Evolutionary conservation across 306 rosid species (phyloP).

Genomic region (Quercus aquifolioides): DNA sequence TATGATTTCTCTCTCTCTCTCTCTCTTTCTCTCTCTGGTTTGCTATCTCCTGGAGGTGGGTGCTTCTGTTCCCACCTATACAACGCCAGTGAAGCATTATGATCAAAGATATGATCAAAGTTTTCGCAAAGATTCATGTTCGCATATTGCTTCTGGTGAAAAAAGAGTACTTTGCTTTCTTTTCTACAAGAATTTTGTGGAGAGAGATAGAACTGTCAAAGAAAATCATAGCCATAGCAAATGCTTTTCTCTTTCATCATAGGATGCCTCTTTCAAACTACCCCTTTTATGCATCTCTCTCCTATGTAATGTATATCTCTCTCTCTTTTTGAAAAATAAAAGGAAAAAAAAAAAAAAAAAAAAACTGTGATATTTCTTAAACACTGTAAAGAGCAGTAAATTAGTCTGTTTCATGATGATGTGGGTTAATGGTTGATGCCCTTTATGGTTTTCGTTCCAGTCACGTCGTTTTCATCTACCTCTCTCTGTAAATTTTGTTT

Average conservation of each 20-base stretch:
- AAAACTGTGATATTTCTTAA: slow-evolving; percentile 15
- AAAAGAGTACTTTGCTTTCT: slow-evolving; percentile 33
- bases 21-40: neutral
- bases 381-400: slow-evolving; percentile 28
- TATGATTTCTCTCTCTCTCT: slow-evolving; percentile 19
- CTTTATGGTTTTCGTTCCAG: slow-evolving; percentile 77
- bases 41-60: slow-evolving; percentile 27
- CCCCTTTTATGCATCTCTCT: slow-evolving; percentile 20
- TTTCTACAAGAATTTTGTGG: slow-evolving; percentile 30
- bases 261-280: slow-evolving; percentile 22
- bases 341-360: neutral
- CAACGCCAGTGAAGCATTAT: slow-evolving; percentile 35
- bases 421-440: slow-evolving; percentile 34
- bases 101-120: slow-evolving; percentile 22
- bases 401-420: slow-evolving; percentile 12
- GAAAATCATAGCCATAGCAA: slow-evolving; percentile 9
- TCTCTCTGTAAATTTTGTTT: slow-evolving; percentile 28
- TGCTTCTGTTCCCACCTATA: slow-evolving; percentile 38
- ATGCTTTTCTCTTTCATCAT: slow-evolving; percentile 17
- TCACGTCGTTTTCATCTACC: slow-evolving; percentile 75
- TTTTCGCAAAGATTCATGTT: slow-evolving; percentile 35
- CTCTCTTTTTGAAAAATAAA: neutral
- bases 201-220: slow-evolving; percentile 15
- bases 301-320: neutral
- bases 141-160: slow-evolving; percentile 37